Base-by-base conservation (phyloP, 2,329 filamentous ascomycete species). In the Colletotrichum liriopes region DNA sequence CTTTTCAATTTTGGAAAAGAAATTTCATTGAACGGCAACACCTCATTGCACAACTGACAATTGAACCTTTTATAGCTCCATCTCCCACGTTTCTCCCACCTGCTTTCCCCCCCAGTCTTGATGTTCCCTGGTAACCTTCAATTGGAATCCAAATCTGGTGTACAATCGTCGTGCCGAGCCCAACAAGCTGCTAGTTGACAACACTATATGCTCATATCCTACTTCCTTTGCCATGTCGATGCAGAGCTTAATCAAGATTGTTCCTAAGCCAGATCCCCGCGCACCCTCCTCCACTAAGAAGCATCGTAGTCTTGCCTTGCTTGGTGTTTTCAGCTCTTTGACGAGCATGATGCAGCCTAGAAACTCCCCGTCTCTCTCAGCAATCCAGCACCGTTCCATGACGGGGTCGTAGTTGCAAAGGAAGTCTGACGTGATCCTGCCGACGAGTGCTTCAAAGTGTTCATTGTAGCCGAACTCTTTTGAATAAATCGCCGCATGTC, bases 351-450 rank as follows among this genome's bases (percentile, higher is more conserved):
- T 67, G 60, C 74, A 77, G 7, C 78, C 78, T 1, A 76, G 55
- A 45, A 80, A 80, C 5, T 73, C 32, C 4, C 62, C 75, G 5
- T 73, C 71, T 4, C 60, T 67, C 56, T 80, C 78, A 0, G 77
- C 77, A 14, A 79, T 78, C 78, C 78, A 80, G 68, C 76, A 77
- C 2, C 74, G 76, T n/a, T 79, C 78, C n/a, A 16, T 37, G 11
- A 47, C 45, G 2, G 75, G 72, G 32, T 79, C 73, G 64, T 74
- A 75, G 18, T 75, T 76, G 16, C 73, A 67, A 41, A 78, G 52
- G 56, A 79, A 79, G 26, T 78, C 77, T 11, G 77, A 75, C 7
- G 73, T 71, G 9, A 78, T 78, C 18, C 70, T 71, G 16, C 73
- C 74, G 5, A 78, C 69, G 14, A 75, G 55, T 5, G 75, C 74